phyloP scores from a whole-genome alignment of 352 stramenopile genomes.

The Phytophthora tubulina region DNA sequence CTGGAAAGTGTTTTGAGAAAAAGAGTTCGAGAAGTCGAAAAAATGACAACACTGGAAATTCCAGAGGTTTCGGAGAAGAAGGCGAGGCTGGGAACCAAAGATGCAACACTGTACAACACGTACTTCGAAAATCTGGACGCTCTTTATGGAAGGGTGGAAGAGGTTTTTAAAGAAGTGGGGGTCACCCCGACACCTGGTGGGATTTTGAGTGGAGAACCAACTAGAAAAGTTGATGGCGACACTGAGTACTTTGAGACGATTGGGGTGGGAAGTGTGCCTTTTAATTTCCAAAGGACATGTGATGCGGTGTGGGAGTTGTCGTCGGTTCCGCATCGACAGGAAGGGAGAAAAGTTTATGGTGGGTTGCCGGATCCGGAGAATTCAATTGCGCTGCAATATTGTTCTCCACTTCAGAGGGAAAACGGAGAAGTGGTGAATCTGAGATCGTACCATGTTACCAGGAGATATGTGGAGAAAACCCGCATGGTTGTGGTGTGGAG shows the following conservation, averaged over 20 bases:
- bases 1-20: constrained; percentile 27
- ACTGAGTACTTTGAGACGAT: constrained; percentile 37
- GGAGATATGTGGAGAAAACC: constrained; percentile 46
- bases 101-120: constrained; percentile 36
- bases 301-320: constrained; percentile 37
- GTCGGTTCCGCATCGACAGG: constrained; percentile 22
- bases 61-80: constrained; percentile 29
- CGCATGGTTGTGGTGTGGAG: constrained; percentile 66
- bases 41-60: constrained; percentile 1
- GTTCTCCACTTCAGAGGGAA: constrained; percentile 17
- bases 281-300: constrained; percentile 27
- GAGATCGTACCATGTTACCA: constrained; percentile 22
- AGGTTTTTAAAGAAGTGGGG: constrained; percentile 27
- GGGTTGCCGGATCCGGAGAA: constrained; percentile 36
- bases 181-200: constrained; percentile 10
- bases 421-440: constrained; percentile 26
- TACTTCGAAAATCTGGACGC: constrained; percentile 39
- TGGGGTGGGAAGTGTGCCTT: constrained; percentile 27
- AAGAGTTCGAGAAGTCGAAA: constrained; percentile 24
- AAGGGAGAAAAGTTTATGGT: constrained; percentile 22
- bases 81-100: constrained; percentile 17
- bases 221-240: constrained; percentile 16
- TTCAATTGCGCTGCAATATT: constrained; percentile 47
- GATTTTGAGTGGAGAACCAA: constrained; percentile 28
- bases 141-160: constrained; percentile 23